phyloP scores from a whole-genome alignment of 1,139 yeast genomes.

The Sugiyamaella pinicola region DNA sequence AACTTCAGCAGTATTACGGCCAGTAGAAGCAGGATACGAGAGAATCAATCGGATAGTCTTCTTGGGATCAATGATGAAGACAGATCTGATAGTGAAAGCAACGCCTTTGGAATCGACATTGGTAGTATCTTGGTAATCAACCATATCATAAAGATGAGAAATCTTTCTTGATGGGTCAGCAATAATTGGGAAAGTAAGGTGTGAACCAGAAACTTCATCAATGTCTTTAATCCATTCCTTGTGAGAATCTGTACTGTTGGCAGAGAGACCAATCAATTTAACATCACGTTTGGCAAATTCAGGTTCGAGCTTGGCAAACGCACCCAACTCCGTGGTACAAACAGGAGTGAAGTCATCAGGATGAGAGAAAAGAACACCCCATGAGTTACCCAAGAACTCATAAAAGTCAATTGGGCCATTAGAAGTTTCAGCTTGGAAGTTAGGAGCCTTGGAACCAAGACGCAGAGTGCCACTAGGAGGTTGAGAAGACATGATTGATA shows the following conservation, averaged over 20 bases:
- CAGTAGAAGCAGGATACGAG: constrained; percentile 83
- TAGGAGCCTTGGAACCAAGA: constrained; percentile 77
- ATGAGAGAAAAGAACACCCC: constrained; percentile 83
- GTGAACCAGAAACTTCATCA: constrained; percentile 70
- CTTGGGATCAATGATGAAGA: constrained; percentile 77
- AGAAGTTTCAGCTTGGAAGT: constrained; percentile 73
- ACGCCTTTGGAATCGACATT: constrained; percentile 61
- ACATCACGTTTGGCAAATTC: constrained; percentile 77
- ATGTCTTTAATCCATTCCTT: constrained; percentile 81
- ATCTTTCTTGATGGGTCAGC: constrained; percentile 75
- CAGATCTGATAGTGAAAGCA: constrained; percentile 76
- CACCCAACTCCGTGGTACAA: constrained; percentile 88
- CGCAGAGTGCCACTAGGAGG: constrained; percentile 40
- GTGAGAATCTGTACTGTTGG: constrained; percentile 71
- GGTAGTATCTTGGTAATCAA: constrained; percentile 66
- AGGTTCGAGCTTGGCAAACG: constrained; percentile 79
- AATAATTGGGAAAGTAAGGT: constrained; percentile 72
- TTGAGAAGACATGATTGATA: constrained; percentile 20
- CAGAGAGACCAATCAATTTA: constrained; percentile 77
- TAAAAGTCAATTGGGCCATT: constrained; percentile 75
- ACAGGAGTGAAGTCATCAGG: constrained; percentile 91
- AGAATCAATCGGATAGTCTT: constrained; percentile 72
- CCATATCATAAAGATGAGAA: constrained; percentile 74
- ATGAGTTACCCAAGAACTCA: constrained; percentile 69
- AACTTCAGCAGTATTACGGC: constrained; percentile 87